A percentile compares a stretch with the other conserved stretches of the same genome.
phyloP scores from a whole-genome alignment of 1,284 basidiomycete species.

The Melampsora larici-populina region DNA sequence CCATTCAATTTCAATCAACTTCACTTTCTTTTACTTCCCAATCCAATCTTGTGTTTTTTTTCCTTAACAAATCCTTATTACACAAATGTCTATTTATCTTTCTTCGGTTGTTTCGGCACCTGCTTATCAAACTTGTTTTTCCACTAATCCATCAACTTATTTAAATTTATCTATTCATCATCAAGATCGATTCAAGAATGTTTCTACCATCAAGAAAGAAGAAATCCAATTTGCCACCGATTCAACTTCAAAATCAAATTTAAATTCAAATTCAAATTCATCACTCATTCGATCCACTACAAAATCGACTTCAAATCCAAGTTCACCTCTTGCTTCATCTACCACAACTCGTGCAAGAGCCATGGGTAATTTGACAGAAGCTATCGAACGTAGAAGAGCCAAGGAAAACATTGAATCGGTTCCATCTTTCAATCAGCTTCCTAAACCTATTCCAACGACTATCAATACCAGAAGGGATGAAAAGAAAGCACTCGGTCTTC shows the following conservation, averaged over 20 bases:
- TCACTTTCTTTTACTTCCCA: background rate
- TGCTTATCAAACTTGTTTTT: conserved; percentile 2
- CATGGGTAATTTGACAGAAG: background rate
- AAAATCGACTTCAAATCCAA: background rate
- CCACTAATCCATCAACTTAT: background rate
- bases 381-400: background rate
- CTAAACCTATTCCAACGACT: background rate
- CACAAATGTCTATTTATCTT: background rate
- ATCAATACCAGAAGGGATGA: background rate
- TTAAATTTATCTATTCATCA: background rate
- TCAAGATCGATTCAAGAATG: background rate
- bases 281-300: background rate
- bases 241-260: background rate
- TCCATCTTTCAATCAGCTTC: background rate
- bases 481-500: conserved; percentile 3
- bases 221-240: background rate
- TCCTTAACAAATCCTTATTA: background rate
- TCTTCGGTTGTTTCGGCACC: background rate
- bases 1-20: background rate
- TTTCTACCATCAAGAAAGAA: background rate
- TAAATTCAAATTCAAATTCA: background rate
- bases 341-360: background rate
- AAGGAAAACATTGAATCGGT: background rate
- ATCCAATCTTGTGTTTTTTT: background rate
- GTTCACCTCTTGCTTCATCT: background rate